These are phyloP conservation scores for Pelagomonas calceolata DNA, from an alignment of 108 stramenopile species.

Conservation along the genomic window DNA sequence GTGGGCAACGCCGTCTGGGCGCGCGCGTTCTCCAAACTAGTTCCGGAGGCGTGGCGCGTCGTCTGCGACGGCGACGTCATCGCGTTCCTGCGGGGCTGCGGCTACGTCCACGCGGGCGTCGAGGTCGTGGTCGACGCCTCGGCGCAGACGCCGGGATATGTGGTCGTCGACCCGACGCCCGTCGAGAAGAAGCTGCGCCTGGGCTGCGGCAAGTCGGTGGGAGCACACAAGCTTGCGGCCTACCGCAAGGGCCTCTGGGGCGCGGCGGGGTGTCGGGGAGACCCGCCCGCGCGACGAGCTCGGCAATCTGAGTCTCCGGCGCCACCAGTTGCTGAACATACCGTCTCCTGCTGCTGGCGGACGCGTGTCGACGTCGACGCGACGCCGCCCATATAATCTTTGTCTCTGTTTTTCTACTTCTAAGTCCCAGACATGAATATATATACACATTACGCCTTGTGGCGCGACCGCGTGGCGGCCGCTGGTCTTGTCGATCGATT, in stretches of 20 bases:
- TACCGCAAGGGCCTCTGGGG: conserved; percentile 15
- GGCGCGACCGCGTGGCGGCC: too few relatives aligned
- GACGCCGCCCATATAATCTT: too few relatives aligned
- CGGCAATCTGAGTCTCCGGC: too few relatives aligned
- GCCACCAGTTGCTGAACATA: too few relatives aligned
- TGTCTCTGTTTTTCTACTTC: too few relatives aligned
- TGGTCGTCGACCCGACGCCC: conserved; percentile 34
- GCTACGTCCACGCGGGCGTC: conserved; percentile 28
- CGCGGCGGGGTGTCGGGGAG: neutral
- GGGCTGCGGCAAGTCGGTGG: conserved; percentile 9
- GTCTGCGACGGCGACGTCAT: conserved; percentile 37
- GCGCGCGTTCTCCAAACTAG: conserved; percentile 8
- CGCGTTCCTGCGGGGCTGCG: conserved; percentile 25
- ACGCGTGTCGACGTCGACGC: too few relatives aligned
- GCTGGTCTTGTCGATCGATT: too few relatives aligned
- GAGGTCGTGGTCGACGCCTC: conserved; percentile 29
- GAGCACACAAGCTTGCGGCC: conserved; percentile 15
- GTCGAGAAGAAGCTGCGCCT: conserved; percentile 24
- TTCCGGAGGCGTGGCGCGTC: conserved; percentile 29
- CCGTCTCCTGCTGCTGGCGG: too few relatives aligned
- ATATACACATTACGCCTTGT: too few relatives aligned
- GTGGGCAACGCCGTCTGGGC: conserved; percentile 29
- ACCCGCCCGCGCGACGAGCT: too few relatives aligned
- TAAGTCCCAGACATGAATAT: too few relatives aligned
- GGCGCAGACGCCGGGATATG: conserved; percentile 11